Evolutionary conservation across 2,329 filamentous ascomycete species (phyloP).

Genomic region (Lasiodiplodia sp.): DNA sequence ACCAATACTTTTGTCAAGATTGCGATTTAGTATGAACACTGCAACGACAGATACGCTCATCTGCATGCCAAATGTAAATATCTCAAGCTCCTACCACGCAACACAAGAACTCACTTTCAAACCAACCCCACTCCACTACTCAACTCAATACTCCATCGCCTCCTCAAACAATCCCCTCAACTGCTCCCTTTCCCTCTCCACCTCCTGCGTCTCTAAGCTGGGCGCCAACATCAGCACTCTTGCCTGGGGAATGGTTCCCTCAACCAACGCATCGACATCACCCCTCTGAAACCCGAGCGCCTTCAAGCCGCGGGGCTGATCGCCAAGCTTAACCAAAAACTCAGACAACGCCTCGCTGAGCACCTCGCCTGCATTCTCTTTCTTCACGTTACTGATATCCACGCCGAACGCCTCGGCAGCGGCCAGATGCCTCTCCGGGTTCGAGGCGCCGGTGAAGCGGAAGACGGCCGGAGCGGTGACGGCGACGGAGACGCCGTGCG

Average conservation of each 20-base stretch:
- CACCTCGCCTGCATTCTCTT: constrained; percentile 87
- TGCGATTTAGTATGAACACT: too few relatives aligned
- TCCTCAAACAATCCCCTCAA: constrained; percentile 57
- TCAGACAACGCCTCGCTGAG: constrained; percentile 81
- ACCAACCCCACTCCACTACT: neutral
- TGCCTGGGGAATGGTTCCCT: constrained; percentile 92
- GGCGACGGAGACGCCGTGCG: constrained; percentile 93
- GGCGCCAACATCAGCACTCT: constrained; percentile 92
- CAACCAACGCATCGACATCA: constrained; percentile 84
- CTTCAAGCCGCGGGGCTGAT: constrained; percentile 87
- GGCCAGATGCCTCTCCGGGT: constrained; percentile 88
- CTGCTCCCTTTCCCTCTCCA: constrained; percentile 58
- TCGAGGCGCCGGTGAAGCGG: constrained; percentile 88
- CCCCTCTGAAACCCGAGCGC: constrained; percentile 78
- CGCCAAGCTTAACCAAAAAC: constrained; percentile 84
- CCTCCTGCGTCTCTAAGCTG: constrained; percentile 63
- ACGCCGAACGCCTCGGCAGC: constrained; percentile 92
- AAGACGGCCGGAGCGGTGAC: constrained; percentile 95
- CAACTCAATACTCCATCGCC: constrained; percentile 24
- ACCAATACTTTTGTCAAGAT: too few relatives aligned
- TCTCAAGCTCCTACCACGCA: too few relatives aligned
- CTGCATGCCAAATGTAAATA: too few relatives aligned
- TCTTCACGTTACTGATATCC: constrained; percentile 86
- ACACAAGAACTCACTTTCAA: too few relatives aligned
- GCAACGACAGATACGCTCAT: too few relatives aligned